Conservation (phyloP, 2,329 filamentous ascomycete species). For the Cercospora sesami region DNA sequence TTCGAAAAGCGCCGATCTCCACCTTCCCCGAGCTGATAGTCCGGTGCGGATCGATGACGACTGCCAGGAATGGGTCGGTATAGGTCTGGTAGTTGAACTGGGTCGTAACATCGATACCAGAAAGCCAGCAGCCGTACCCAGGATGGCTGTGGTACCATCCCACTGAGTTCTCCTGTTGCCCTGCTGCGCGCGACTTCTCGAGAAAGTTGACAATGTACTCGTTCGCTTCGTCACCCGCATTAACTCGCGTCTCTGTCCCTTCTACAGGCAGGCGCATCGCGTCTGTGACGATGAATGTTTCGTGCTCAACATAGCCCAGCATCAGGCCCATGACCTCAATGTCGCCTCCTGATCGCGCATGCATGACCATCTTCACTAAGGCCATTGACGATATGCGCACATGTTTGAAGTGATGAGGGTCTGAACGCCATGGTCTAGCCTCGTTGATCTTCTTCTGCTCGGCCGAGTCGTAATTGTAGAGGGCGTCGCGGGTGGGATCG, state of each 20-base stretch:
- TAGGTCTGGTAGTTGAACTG: constrained; percentile 82
- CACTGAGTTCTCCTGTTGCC: constrained; percentile 85
- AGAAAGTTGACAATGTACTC: constrained; percentile 94
- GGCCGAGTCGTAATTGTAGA: constrained; percentile 76
- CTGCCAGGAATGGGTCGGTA: constrained; percentile 87
- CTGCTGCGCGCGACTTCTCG: constrained; percentile 69
- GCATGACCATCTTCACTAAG: constrained; percentile 98
- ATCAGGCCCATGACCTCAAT: constrained; percentile 98
- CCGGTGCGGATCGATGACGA: constrained; percentile 94
- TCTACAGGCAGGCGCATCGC: constrained; percentile 92
- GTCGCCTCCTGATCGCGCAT: constrained; percentile 88
- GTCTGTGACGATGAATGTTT: constrained; percentile 89
- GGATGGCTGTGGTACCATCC: constrained; percentile 99
- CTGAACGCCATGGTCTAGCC: constrained; percentile 70
- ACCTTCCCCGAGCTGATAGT: constrained; percentile 94
- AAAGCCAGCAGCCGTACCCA: constrained; percentile 97
- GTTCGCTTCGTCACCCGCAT: constrained; percentile 92
- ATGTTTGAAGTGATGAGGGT: constrained; percentile 86
- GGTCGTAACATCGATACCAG: constrained; percentile 90
- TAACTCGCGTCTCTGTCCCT: constrained; percentile 96
- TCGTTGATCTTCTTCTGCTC: constrained; percentile 67
- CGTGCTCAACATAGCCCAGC: constrained; percentile 86
- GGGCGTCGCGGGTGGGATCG: constrained; percentile 82
- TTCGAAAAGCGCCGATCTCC: constrained; percentile 95
- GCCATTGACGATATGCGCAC: constrained; percentile 93